These are phyloP conservation scores for Skeletonema marinoi DNA, from an alignment of 108 stramenopile species.

Conservation along the genomic window DNA sequence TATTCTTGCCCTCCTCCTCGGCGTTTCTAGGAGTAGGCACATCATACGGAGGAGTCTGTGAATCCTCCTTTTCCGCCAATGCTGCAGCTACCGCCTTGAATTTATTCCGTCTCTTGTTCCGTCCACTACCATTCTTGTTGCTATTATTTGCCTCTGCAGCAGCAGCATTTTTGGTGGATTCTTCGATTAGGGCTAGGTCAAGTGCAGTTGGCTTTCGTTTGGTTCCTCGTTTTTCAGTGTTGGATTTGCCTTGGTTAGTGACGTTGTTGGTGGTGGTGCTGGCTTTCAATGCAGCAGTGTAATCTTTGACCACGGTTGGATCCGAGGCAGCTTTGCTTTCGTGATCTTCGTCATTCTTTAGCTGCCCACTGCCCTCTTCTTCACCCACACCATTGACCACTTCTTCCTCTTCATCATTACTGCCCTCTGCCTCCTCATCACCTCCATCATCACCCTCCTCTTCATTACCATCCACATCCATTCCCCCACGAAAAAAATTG, in stretches of 20 bases:
- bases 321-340: not conserved
- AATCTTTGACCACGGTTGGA: not conserved
- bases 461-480: not conserved
- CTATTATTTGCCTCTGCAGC: not conserved
- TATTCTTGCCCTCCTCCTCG: not conserved
- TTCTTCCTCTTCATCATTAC: not conserved
- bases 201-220: not conserved
- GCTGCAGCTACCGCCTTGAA: not conserved
- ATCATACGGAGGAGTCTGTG: slow-evolving; percentile 2
- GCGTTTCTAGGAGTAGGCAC: not conserved
- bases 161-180: not conserved
- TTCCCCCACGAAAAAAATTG: not conserved
- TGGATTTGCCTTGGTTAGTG: not conserved
- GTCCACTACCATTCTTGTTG: not conserved
- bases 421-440: not conserved
- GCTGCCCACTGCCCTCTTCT: not conserved
- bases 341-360: not conserved
- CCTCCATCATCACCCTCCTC: not conserved
- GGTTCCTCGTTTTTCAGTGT: not conserved
- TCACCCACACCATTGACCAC: not conserved
- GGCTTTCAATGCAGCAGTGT: not conserved
- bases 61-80: not conserved
- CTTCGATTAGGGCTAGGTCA: not conserved
- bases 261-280: not conserved
- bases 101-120: not conserved